Conservation (phyloP, 345 rosid genomes). For the Combretum micranthum region DNA sequence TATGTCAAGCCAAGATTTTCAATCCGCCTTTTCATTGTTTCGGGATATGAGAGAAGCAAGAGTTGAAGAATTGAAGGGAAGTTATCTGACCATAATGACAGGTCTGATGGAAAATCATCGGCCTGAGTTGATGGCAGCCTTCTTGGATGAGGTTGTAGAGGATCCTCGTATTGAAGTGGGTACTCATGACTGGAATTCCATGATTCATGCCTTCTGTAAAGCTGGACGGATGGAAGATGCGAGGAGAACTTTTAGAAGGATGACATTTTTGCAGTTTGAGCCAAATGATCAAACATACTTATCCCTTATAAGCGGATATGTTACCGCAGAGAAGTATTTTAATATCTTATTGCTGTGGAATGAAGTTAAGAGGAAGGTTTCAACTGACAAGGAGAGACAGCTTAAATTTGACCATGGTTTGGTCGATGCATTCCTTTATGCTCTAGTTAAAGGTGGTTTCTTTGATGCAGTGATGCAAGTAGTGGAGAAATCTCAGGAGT, state of each 20-base stretch:
- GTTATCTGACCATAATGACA: constrained; percentile 86
- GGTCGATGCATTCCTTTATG: constrained; percentile 86
- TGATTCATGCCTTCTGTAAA: constrained; percentile 91
- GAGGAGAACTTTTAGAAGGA: constrained; percentile 83
- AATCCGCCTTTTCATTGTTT: constrained; percentile 80
- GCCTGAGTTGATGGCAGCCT: constrained; percentile 87
- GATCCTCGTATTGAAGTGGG: constrained; percentile 86
- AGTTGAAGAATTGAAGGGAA: constrained; percentile 49
- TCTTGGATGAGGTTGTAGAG: constrained; percentile 84
- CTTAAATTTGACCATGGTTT: constrained; percentile 52
- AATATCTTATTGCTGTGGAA: constrained; percentile 71
- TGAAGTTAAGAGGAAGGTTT: constrained; percentile 70
- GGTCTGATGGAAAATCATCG: constrained; percentile 74
- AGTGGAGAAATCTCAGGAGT: constrained; percentile 77
- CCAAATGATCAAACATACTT: constrained; percentile 86
- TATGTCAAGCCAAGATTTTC: constrained; percentile 85
- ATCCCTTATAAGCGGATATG: constrained; percentile 75
- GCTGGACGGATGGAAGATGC: constrained; percentile 83
- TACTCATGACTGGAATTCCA: constrained; percentile 96
- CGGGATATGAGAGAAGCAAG: constrained; percentile 85
- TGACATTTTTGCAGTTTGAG: constrained; percentile 67
- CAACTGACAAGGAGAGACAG: constrained; percentile 39
- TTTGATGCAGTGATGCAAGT: constrained; percentile 98
- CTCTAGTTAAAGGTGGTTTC: constrained; percentile 92
- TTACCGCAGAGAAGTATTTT: constrained; percentile 73